Percentiles rank a stretch among this genome's conserved stretches.
Evolutionary conservation across 345 rosid genomes (phyloP).

Genomic region (Dipteronia sinensis): DNA sequence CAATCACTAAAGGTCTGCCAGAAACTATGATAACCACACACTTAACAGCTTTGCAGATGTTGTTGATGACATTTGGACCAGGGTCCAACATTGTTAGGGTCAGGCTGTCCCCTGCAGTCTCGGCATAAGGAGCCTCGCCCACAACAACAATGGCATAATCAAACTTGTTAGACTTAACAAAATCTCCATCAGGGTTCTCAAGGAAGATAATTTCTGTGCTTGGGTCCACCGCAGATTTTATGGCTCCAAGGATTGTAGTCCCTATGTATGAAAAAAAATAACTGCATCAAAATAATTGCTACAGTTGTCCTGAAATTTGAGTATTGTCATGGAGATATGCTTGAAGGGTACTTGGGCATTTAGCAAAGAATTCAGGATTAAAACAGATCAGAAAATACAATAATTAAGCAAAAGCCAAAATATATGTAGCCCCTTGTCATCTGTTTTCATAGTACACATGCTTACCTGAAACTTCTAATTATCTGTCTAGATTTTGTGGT

Average conservation of each 20-base stretch:
- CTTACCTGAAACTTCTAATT: constrained; percentile 1
- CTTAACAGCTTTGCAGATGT: constrained; percentile 65
- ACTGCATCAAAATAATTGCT: neutral
- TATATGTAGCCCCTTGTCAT: neutral
- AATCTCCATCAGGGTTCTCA: constrained; percentile 65
- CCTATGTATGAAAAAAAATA: constrained; percentile 43
- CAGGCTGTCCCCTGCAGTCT: constrained; percentile 72
- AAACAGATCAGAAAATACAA: neutral
- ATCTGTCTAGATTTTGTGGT: neutral
- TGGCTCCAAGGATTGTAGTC: constrained; percentile 78
- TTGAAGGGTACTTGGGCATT: neutral
- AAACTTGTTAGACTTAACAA: constrained; percentile 67
- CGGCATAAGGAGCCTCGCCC: constrained; percentile 87
- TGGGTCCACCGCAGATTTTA: constrained; percentile 64
- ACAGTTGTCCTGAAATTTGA: neutral
- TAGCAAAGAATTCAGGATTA: neutral
- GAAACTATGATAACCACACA: constrained; percentile 79
- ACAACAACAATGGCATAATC: constrained; percentile 78
- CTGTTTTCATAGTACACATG: neutral
- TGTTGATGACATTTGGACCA: constrained; percentile 59
- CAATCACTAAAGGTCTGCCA: constrained; percentile 87
- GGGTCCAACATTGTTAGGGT: constrained; percentile 71
- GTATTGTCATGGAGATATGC: constrained; percentile 1
- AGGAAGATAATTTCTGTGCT: constrained; percentile 64
- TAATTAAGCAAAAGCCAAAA: neutral